Evolutionary conservation across 345 rosid species (phyloP).

Genomic region (Aquilaria sinensis): DNA sequence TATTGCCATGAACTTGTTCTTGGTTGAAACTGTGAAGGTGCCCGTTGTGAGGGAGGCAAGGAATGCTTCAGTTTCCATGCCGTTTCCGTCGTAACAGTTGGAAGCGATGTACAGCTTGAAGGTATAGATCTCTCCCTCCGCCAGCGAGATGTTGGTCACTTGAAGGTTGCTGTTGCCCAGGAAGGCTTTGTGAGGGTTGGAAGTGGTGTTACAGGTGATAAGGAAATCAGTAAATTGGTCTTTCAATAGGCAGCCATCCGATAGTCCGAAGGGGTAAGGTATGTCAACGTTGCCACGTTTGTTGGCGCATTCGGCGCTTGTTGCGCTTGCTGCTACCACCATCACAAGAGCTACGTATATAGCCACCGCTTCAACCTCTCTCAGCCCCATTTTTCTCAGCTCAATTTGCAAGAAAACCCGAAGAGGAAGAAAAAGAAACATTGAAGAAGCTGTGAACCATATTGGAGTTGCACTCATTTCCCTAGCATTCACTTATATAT

Average conservation of each 20-base stretch:
- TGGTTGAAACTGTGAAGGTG: too few relatives aligned
- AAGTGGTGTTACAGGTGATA: conserved; percentile 16
- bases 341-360: neutral
- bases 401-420: too few relatives aligned
- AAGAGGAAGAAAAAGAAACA: too few relatives aligned
- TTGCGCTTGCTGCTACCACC: neutral
- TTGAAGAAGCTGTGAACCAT: too few relatives aligned
- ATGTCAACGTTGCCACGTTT: conserved; percentile 25
- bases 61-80: too few relatives aligned
- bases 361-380: neutral
- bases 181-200: conserved; percentile 10
- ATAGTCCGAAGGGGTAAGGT: conserved; percentile 39
- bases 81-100: too few relatives aligned
- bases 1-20: too few relatives aligned
- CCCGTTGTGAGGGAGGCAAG: too few relatives aligned
- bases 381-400: neutral
- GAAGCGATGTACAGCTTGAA: too few relatives aligned
- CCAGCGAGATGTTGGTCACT: neutral
- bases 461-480: too few relatives aligned
- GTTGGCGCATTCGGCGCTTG: neutral
- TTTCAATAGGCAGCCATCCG: conserved; percentile 21
- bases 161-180: neutral
- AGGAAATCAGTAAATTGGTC: conserved; percentile 2
- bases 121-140: too few relatives aligned
- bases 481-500: too few relatives aligned